Conservation (phyloP, 768 basidiomycete genomes). For the Tricholoma saponaceum region DNA sequence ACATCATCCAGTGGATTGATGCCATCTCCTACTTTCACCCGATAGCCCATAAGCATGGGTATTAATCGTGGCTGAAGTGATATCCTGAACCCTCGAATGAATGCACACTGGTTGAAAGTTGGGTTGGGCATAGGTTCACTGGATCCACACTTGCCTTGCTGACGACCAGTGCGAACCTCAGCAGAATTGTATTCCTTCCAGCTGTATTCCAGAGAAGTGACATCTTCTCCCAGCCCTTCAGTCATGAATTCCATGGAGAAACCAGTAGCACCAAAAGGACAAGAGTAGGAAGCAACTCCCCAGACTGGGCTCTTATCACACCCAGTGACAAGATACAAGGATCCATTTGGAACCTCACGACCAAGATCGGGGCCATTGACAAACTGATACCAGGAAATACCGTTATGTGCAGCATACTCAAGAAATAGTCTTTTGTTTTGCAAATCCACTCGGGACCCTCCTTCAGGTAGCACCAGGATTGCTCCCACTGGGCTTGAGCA, state of each 20-base stretch:
- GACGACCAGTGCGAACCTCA: slow-evolving; percentile 10
- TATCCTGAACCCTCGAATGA: slow-evolving; percentile 16
- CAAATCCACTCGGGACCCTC: slow-evolving; percentile 8
- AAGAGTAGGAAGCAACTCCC: slow-evolving; percentile 13
- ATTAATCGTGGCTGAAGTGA: slow-evolving; percentile 10
- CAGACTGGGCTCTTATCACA: slow-evolving; percentile 16
- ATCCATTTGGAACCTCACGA: slow-evolving; percentile 12
- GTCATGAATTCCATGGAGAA: slow-evolving; percentile 6
- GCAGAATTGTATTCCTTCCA: slow-evolving; percentile 12
- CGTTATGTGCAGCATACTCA: slow-evolving; percentile 3
- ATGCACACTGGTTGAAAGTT: slow-evolving; percentile 8
- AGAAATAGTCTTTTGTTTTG: slow-evolving; percentile 8
- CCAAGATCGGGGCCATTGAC: slow-evolving; percentile 5
- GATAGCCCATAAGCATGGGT: slow-evolving; percentile 1
- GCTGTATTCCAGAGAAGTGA: slow-evolving; percentile 6
- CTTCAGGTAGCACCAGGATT: slow-evolving; percentile 12
- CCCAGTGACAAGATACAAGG: slow-evolving; percentile 18
- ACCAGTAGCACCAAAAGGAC: slow-evolving; percentile 3
- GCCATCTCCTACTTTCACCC: slow-evolving; percentile 5
- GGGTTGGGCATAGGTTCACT: background rate
- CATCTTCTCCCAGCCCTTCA: background rate
- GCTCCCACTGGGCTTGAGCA: background rate
- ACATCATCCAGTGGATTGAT: slow-evolving; percentile 7
- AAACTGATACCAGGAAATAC: slow-evolving; percentile 13
- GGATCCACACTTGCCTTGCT: background rate